Conservation (phyloP, 164 flowering plant species). For the Tetracentron sinense region DNA sequence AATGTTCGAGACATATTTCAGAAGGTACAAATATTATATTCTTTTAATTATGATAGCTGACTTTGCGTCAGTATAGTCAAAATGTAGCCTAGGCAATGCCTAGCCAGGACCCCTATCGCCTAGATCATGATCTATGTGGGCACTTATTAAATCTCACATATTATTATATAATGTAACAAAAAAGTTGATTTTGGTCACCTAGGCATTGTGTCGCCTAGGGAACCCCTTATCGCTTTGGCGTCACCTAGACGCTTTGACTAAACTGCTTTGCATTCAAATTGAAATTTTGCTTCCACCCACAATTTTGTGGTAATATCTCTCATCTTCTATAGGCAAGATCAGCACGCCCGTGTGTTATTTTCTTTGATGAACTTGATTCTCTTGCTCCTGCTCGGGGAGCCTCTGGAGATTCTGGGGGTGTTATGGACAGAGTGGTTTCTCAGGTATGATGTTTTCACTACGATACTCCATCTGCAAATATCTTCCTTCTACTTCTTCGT, state of each 20-base stretch:
- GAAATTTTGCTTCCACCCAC: background rate
- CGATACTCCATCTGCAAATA: background rate
- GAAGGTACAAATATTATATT: conserved; percentile 59
- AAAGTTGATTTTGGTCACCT: too few relatives aligned
- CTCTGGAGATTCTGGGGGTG: conserved; percentile 99
- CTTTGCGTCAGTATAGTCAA: too few relatives aligned
- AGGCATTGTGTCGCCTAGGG: too few relatives aligned
- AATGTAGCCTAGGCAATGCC: too few relatives aligned
- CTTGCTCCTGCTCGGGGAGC: conserved; percentile 99
- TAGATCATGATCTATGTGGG: too few relatives aligned
- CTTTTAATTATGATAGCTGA: too few relatives aligned
- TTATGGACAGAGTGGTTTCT: conserved; percentile 97
- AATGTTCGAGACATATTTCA: conserved; percentile 93
- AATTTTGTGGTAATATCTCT: conserved; percentile 3
- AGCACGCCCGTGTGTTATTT: conserved; percentile 96
- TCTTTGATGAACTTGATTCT: conserved; percentile 96
- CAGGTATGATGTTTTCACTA: conserved; percentile 44
- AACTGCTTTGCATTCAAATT: too few relatives aligned
- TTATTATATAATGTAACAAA: too few relatives aligned
- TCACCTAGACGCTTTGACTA: too few relatives aligned
- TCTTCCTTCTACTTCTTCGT: background rate
- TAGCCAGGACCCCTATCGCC: too few relatives aligned
- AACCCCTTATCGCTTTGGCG: too few relatives aligned
- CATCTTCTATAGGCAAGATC: conserved; percentile 66
- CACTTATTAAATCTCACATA: too few relatives aligned